Evolutionary conservation across 2,329 filamentous ascomycete species (phyloP), one percentile per base, ranked within the genome.

Genomic region (Colletotrichum salicis): DNA sequence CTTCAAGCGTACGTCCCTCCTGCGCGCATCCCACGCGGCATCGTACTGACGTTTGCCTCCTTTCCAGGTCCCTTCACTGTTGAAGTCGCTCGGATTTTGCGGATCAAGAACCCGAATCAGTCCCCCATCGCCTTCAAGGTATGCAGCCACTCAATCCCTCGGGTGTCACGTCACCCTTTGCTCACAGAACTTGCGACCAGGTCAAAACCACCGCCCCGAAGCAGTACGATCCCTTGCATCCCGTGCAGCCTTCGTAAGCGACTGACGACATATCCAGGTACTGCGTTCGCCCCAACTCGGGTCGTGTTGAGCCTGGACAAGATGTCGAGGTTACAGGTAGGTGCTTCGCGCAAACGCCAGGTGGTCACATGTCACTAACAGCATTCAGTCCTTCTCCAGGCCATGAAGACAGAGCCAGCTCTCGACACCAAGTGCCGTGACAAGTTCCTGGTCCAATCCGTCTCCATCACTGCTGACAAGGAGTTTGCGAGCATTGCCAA

Each of bases 181-280:
- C 73, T 75, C 62, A 63, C 58, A 70, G 54, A 41, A 37, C 22
- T 54, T 64, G 41, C 66, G 33, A 19, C 45, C 77, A 97, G 95
- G 96, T 99, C 84, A 99, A 99, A 91, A 99, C 96, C 60, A 99
- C 96, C 74, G 96, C 96, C 61, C 96, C 96, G 41, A 98, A 98
- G 86, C 96, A 98, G 96, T 99, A 93, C 80, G 93, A 83, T 74
- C 69, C 75, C 72, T 73, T 62, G 73, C 67, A 76, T 73, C 51
- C 41, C 52, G 66, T 68, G 70, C 64, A 74, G 73, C 72, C 70
- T 70, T 75, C 58, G 58, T 63, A 67, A 54, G 65, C 75, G 70
- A 71, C 76, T 80, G 70, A 79, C 73, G 65, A 48, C 69, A 60
- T 68, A 60, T 75, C 51, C 78, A 98, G 96, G 87, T 99, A 99